phyloP scores from a whole-genome alignment of 2,329 filamentous ascomycete genomes.

The Aspergillus felis region DNA sequence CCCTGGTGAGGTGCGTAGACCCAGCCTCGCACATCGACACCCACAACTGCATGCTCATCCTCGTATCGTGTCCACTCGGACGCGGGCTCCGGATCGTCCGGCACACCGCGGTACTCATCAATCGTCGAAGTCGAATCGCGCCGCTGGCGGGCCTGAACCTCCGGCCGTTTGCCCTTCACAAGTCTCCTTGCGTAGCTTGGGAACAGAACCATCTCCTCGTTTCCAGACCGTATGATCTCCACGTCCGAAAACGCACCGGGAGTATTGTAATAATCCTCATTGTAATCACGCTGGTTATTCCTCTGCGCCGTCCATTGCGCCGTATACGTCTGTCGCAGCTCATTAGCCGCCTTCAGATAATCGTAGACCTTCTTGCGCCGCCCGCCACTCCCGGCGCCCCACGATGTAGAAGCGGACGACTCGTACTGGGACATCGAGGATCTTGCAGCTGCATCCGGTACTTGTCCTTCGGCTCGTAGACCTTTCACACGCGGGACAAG shows the following conservation, averaged over 20 bases:
- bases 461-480: slow-evolving; percentile 14
- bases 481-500: slow-evolving; percentile 10
- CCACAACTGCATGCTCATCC: slow-evolving; percentile 79
- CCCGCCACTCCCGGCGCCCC: slow-evolving; percentile 44
- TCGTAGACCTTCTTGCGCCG: slow-evolving; percentile 73
- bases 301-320: slow-evolving; percentile 50
- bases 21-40: slow-evolving; percentile 95
- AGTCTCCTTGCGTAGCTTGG: slow-evolving; percentile 86
- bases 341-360: slow-evolving; percentile 68
- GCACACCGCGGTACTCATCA: slow-evolving; percentile 38
- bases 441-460: slow-evolving; percentile 13
- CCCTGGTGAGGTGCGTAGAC: slow-evolving; percentile 82
- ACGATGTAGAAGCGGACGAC: slow-evolving; percentile 20
- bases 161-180: slow-evolving; percentile 45
- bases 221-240: slow-evolving; percentile 71
- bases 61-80: slow-evolving; percentile 75
- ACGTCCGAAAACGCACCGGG: slow-evolving; percentile 80
- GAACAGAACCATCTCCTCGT: slow-evolving; percentile 92
- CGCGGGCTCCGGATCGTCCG: slow-evolving; percentile 57
- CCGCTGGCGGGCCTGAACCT: slow-evolving; percentile 23
- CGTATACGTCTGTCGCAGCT: slow-evolving; percentile 64
- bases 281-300: slow-evolving; percentile 36
- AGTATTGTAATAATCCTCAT: slow-evolving; percentile 51
- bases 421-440: slow-evolving; percentile 23
- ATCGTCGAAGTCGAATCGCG: slow-evolving; percentile 31